Evolutionary conservation across 768 basidiomycete species (phyloP).

Genomic region (Glaciozyma martinii): DNA sequence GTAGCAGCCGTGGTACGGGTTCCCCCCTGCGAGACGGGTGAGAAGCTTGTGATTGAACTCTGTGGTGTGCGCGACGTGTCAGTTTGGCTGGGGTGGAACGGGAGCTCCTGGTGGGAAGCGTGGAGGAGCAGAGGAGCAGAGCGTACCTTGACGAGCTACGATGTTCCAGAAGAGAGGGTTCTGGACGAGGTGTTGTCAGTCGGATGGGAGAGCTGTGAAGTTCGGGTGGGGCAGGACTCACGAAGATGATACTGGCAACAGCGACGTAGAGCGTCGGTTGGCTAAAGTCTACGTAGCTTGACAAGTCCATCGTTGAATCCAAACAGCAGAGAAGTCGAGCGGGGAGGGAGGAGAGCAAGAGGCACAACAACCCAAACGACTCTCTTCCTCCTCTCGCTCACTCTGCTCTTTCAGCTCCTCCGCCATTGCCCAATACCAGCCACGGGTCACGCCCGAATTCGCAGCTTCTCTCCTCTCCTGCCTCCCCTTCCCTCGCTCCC

Average conservation of each 20-base stretch:
- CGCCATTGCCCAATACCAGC: not conserved
- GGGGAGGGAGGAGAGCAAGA: not conserved
- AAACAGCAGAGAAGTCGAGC: not conserved
- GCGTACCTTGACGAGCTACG: slow-evolving; percentile 48
- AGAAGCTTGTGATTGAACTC: slow-evolving; percentile 80
- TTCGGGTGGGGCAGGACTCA: not conserved
- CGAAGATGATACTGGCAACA: not conserved
- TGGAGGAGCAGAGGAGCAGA: not conserved
- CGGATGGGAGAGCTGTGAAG: no score
- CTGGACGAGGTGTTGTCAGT: not conserved
- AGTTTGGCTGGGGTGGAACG: not conserved
- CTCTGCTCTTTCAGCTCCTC: not conserved
- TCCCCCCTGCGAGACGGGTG: slow-evolving; percentile 60
- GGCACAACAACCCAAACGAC: not conserved
- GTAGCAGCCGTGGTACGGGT: slow-evolving; percentile 66
- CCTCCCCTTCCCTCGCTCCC: not conserved
- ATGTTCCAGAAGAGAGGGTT: slow-evolving; percentile 96
- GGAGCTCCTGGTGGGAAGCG: not conserved
- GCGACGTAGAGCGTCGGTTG: not conserved
- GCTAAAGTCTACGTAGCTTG: not conserved
- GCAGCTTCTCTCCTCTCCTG: not conserved
- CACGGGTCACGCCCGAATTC: not conserved
- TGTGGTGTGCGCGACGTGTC: slow-evolving; percentile 32
- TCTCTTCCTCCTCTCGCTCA: no score
- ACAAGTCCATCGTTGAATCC: not conserved